Conservation (phyloP, 1,139 yeast genomes). For the Saccharomycopsis crataegensis region DNA sequence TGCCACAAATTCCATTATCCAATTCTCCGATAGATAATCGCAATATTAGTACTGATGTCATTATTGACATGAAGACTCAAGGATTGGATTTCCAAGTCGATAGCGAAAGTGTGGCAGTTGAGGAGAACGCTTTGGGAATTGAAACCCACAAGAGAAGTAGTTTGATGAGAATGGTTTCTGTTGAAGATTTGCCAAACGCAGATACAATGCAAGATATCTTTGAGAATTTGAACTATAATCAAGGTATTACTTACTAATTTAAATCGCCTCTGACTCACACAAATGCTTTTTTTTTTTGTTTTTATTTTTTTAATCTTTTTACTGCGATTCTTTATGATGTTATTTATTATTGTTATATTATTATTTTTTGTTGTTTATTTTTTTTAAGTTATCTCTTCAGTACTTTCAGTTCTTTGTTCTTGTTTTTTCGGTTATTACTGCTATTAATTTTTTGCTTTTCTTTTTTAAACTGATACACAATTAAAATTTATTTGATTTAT, state of each 20-base stretch:
- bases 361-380: neutral
- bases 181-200: slow-evolving; percentile 15
- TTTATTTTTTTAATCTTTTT: neutral
- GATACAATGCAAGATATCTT: neutral
- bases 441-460: too few species aligned
- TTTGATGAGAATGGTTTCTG: slow-evolving; percentile 12
- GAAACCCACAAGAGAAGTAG: slow-evolving; percentile 8
- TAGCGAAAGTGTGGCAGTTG: slow-evolving; percentile 9
- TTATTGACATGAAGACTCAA: neutral
- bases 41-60: neutral
- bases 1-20: neutral
- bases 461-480: too few species aligned
- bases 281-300: too few species aligned
- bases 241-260: neutral
- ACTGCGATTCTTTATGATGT: neutral
- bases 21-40: neutral
- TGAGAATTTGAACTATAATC: neutral
- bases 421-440: neutral
- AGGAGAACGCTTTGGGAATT: neutral
- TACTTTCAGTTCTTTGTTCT: neutral
- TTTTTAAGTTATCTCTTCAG: neutral
- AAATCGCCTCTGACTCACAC: too few species aligned
- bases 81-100: slow-evolving; percentile 3
- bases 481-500: too few species aligned
- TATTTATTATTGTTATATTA: neutral